phyloP scores from a whole-genome alignment of 192 early-diverging fungal genomes.

The Coemansia sp. region DNA sequence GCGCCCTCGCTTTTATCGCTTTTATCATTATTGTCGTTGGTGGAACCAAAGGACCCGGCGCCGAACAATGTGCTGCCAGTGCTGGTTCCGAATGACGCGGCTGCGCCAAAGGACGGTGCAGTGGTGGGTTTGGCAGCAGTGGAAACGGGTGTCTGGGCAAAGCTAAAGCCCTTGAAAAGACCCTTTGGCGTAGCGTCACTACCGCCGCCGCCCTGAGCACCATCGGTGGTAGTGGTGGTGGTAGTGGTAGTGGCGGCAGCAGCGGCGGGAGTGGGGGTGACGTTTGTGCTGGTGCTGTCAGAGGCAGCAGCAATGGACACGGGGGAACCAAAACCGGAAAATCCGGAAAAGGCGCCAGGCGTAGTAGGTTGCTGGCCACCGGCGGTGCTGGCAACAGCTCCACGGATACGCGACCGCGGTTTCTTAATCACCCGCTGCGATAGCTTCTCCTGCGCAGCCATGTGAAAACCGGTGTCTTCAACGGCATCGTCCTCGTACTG shows the following conservation, averaged over 20 bases:
- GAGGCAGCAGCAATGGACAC: background rate
- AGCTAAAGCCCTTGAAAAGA: conserved; percentile 42
- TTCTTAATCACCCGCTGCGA: conserved; percentile 43
- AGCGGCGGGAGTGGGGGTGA: background rate
- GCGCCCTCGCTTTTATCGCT: no score
- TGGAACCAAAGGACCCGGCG: background rate
- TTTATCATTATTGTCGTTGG: no score
- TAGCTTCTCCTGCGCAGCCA: conserved; percentile 24
- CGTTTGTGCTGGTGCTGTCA: background rate
- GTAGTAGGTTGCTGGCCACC: background rate
- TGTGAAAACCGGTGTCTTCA: conserved; percentile 17
- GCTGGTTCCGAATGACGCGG: background rate
- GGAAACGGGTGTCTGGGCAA: conserved; percentile 18
- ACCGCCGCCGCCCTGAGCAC: conserved; percentile 3
- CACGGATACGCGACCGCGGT: conserved; percentile 49
- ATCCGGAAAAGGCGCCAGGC: conserved; percentile 23
- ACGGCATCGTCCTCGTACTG: conserved; percentile 44
- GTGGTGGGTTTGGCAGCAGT: background rate
- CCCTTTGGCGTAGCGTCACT: conserved; percentile 13
- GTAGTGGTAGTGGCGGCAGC: no score
- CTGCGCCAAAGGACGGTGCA: conserved; percentile 13
- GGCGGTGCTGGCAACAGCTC: conserved; percentile 3
- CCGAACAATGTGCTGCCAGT: conserved; percentile 3
- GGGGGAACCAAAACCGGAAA: conserved; percentile 32
- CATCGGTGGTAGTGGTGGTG: background rate